Percentiles rank a stretch among this genome's conserved stretches.
These are phyloP conservation scores for Komagataella mondaviorum DNA, from an alignment of 805 yeast species.

Conservation along the genomic window DNA sequence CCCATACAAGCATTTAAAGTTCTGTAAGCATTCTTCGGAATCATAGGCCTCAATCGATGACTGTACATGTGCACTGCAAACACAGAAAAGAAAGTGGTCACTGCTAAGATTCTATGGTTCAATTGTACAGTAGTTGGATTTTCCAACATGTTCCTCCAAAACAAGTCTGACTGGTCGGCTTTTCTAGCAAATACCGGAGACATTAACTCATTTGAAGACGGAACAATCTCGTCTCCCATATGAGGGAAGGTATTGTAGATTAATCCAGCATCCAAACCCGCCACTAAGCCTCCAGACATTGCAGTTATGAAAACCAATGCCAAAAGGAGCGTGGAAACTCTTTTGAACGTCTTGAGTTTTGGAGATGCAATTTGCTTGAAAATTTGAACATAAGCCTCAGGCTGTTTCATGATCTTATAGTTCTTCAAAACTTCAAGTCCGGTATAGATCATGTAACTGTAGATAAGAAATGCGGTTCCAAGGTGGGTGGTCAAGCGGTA, in stretches of 20 bases:
- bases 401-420: slow-evolving; percentile 51
- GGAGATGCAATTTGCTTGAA: slow-evolving; percentile 53
- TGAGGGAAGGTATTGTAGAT: slow-evolving; percentile 93
- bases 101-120: slow-evolving; percentile 78
- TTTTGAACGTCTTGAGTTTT: slow-evolving; percentile 41
- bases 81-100: slow-evolving; percentile 61
- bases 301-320: slow-evolving; percentile 77
- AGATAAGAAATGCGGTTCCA: slow-evolving; percentile 83
- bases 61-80: slow-evolving; percentile 63
- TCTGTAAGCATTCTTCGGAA: slow-evolving; percentile 44
- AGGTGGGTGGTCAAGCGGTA: slow-evolving; percentile 89
- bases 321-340: slow-evolving; percentile 40
- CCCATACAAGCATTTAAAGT: slow-evolving; percentile 67
- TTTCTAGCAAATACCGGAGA: slow-evolving; percentile 59
- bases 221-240: slow-evolving; percentile 75
- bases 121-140: slow-evolving; percentile 95
- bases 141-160: slow-evolving; percentile 90
- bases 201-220: slow-evolving; percentile 67
- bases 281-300: slow-evolving; percentile 96
- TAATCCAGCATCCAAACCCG: slow-evolving; percentile 95
- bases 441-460: slow-evolving; percentile 82
- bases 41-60: slow-evolving; percentile 33
- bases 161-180: slow-evolving; percentile 54
- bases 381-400: slow-evolving; percentile 37
- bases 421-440: slow-evolving; percentile 78